Evolutionary conservation across 2,329 filamentous ascomycete genomes (phyloP).

Genomic region (Xylaria sp.): DNA sequence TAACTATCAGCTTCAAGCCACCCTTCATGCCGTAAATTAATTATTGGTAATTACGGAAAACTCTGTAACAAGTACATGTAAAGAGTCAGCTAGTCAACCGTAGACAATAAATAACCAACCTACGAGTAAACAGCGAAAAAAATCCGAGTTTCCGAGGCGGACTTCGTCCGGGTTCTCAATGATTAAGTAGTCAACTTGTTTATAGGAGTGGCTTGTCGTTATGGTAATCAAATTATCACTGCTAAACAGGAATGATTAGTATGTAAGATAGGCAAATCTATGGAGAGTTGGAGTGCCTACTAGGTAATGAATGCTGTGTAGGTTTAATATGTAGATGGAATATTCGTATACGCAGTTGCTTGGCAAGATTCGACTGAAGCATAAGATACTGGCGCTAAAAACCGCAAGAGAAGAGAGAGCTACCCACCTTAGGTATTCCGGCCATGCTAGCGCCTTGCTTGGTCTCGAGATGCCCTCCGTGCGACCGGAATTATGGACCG

Average conservation of each 20-base stretch:
- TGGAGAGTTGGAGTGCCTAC: too few species aligned
- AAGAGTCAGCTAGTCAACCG: not conserved
- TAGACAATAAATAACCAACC: not conserved
- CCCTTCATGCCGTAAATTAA: not conserved
- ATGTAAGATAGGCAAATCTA: too few species aligned
- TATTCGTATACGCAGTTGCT: too few species aligned
- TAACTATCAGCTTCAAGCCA: conserved; percentile 4
- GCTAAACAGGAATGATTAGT: too few species aligned
- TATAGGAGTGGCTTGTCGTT: not conserved
- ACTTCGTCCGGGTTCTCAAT: too few species aligned
- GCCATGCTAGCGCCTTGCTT: not conserved
- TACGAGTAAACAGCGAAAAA: not conserved
- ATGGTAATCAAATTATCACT: not conserved
- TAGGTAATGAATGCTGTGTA: too few species aligned
- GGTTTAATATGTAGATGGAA: not conserved
- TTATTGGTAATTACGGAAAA: not conserved
- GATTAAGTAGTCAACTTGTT: too few species aligned
- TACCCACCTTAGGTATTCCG: too few species aligned
- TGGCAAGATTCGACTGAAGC: too few species aligned
- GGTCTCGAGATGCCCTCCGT: conserved; percentile 15
- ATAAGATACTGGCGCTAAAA: too few species aligned
- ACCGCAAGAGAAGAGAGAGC: too few species aligned
- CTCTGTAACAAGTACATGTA: not conserved
- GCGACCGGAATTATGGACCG: conserved; percentile 14
- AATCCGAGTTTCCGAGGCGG: conserved; percentile 11